Evolutionary conservation across 495 filamentous ascomycete genomes (phyloP).

Genomic region (Neurospora intermedia): DNA sequence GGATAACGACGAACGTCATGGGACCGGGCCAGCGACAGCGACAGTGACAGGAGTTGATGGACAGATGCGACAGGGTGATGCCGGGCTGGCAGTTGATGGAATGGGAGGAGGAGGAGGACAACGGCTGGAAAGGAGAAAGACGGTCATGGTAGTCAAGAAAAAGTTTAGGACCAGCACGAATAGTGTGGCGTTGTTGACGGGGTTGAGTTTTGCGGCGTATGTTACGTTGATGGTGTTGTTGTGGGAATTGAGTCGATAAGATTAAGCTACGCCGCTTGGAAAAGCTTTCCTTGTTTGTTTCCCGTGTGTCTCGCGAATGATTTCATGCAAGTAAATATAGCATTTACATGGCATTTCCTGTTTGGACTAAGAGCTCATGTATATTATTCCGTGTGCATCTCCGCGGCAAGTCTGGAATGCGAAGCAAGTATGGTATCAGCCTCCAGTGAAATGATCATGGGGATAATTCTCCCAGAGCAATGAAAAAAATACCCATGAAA

Average conservation of each 20-base stretch:
- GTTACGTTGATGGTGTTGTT: constrained; percentile 67
- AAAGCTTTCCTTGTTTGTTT: neutral
- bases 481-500: neutral
- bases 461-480: neutral
- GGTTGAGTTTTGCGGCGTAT: constrained; percentile 75
- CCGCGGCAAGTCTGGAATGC: neutral
- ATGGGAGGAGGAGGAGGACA: neutral
- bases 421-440: neutral
- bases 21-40: neutral
- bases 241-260: constrained; percentile 36
- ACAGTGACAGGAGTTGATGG: neutral
- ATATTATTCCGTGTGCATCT: neutral
- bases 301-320: neutral
- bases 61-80: neutral
- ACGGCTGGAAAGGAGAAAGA: constrained; percentile 13
- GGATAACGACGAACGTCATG: neutral
- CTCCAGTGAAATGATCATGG: neutral
- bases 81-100: neutral
- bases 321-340: constrained; percentile 1
- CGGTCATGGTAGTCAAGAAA: constrained; percentile 37
- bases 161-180: constrained; percentile 86
- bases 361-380: neutral
- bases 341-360: neutral
- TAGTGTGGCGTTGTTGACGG: constrained; percentile 68
- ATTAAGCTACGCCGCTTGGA: neutral